Conservation (phyloP, 306 rosid genomes). For the Mucuna pruriens region DNA sequence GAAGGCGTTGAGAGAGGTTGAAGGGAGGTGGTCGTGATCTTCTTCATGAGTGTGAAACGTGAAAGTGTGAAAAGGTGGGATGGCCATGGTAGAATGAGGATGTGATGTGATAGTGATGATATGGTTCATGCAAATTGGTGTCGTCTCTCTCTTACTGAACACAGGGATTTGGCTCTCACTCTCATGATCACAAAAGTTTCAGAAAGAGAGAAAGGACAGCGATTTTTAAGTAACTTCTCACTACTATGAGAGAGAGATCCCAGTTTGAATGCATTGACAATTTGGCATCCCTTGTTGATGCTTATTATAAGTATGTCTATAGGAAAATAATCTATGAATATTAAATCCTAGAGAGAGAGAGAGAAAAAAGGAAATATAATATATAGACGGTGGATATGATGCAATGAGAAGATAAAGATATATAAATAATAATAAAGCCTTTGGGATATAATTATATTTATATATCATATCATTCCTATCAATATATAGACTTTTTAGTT, state of each 20-base stretch:
- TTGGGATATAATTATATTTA: too few species aligned
- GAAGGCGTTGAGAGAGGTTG: constrained; percentile 45
- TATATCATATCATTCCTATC: too few species aligned
- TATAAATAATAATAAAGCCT: too few species aligned
- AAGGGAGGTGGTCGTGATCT: constrained; percentile 42
- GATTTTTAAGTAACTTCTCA: constrained; percentile 34
- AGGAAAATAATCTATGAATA: too few species aligned
- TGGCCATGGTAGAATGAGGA: constrained; percentile 51
- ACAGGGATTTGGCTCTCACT: constrained; percentile 69
- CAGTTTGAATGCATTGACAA: not conserved
- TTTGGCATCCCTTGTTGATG: too few species aligned
- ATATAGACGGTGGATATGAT: too few species aligned
- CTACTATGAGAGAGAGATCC: not conserved
- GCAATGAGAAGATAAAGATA: too few species aligned
- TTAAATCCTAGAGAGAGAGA: too few species aligned
- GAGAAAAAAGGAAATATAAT: too few species aligned
- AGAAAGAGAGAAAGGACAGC: constrained; percentile 57
- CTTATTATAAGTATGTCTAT: too few species aligned
- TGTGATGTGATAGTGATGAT: constrained; percentile 2
- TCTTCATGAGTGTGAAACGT: constrained; percentile 64
- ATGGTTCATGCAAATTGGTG: constrained; percentile 42
- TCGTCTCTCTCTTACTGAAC: not conserved
- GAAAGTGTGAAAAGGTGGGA: constrained; percentile 67
- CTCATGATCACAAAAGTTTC: constrained; percentile 71
- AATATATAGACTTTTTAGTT: not conserved